A percentile compares a stretch with the other conserved stretches of the same genome.
These are phyloP conservation scores for Chaetomiaceae sp. DNA, from an alignment of 2,329 filamentous ascomycete genomes.

Conservation along the genomic window DNA sequence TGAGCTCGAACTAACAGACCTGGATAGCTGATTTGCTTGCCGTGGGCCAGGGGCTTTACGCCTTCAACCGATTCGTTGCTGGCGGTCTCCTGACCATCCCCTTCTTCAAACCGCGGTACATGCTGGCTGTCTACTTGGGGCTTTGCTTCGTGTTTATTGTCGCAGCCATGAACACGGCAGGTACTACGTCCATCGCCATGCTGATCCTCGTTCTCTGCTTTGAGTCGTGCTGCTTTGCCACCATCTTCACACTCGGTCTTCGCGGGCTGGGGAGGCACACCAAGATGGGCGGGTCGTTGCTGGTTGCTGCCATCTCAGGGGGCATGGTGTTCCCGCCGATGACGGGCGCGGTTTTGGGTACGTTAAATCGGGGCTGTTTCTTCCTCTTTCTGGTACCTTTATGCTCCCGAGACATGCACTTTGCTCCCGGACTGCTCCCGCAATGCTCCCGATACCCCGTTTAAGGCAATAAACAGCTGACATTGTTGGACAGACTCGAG, in stretches of 20 bases:
- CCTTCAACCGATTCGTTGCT: conserved; percentile 53
- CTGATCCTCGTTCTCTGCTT: background rate
- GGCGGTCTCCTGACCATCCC: conserved; percentile 50
- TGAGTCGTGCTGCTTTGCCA: conserved; percentile 42
- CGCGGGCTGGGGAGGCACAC: conserved; percentile 52
- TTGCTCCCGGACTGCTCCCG: too few relatives aligned
- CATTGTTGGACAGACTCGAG: too few relatives aligned
- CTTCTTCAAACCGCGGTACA: conserved; percentile 47
- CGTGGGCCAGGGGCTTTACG: conserved; percentile 55
- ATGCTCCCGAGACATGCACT: too few relatives aligned
- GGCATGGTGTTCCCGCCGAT: conserved; percentile 53
- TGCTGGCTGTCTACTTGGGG: conserved; percentile 50
- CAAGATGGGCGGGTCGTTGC: conserved; percentile 49
- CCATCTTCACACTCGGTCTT: conserved; percentile 55
- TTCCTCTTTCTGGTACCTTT: too few relatives aligned
- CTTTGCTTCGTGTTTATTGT: conserved; percentile 51
- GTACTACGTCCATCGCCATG: background rate
- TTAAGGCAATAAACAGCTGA: too few relatives aligned
- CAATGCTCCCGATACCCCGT: too few relatives aligned
- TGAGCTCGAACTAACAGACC: background rate
- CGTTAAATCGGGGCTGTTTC: too few relatives aligned
- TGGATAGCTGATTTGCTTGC: conserved; percentile 50
- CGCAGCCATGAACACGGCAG: conserved; percentile 15
- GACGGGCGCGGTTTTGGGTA: conserved; percentile 40
- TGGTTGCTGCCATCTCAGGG: conserved; percentile 51